A percentile compares a stretch with the other conserved stretches of the same genome.
Evolutionary conservation across 805 yeast genomes (phyloP).

Genomic region (Candida broadrunensis): DNA sequence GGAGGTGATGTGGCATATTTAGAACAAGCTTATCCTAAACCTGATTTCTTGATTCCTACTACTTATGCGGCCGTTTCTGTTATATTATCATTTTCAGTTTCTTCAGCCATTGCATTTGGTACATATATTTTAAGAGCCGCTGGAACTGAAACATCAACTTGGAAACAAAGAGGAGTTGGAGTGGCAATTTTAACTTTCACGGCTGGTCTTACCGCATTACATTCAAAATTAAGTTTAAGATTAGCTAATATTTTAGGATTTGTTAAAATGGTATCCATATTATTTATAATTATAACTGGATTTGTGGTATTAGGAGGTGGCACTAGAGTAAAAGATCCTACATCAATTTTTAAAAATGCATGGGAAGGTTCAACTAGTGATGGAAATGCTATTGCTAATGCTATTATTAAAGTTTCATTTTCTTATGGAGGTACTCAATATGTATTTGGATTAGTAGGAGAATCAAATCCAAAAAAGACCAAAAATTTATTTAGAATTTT

Average conservation of each 20-base stretch:
- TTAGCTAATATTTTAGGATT: slow-evolving; percentile 32
- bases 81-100: slow-evolving; percentile 56
- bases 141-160: slow-evolving; percentile 24
- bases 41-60: slow-evolving; percentile 35
- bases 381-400: slow-evolving; percentile 41
- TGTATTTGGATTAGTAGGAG: slow-evolving; percentile 36
- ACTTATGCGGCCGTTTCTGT: slow-evolving; percentile 49
- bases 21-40: slow-evolving; percentile 28
- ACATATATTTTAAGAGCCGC: slow-evolving; percentile 47
- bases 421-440: slow-evolving; percentile 41
- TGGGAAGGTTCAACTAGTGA: slow-evolving; percentile 40
- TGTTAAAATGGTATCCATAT: slow-evolving; percentile 28
- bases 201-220: slow-evolving; percentile 17
- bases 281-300: slow-evolving; percentile 32
- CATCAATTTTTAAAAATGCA: slow-evolving; percentile 31
- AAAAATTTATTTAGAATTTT: slow-evolving; percentile 21
- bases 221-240: slow-evolving; percentile 26
- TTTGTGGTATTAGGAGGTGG: slow-evolving; percentile 35
- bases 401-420: slow-evolving; percentile 43
- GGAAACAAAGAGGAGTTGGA: slow-evolving; percentile 37
- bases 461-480: slow-evolving; percentile 22
- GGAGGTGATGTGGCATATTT: slow-evolving; percentile 44
- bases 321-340: slow-evolving; percentile 29
- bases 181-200: slow-evolving; percentile 26
- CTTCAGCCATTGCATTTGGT: slow-evolving; percentile 68